phyloP scores from a whole-genome alignment of 1,139 yeast genomes.

The Pichia sp. region DNA sequence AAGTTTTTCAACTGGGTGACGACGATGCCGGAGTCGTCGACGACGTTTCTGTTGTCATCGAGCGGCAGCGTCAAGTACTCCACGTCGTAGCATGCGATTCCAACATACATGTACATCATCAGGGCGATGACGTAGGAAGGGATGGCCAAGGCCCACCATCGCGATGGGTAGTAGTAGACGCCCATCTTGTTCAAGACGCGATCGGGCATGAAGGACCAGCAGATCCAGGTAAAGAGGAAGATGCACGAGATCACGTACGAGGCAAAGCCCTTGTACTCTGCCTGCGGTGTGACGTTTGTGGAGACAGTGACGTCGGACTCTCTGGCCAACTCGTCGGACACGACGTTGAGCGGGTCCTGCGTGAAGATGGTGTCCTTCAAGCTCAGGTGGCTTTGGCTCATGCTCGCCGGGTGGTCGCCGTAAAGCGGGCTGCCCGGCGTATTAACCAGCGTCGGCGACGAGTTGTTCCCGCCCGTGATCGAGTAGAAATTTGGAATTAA shows the following conservation, averaged over 20 bases:
- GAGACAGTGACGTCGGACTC: slow-evolving; percentile 76
- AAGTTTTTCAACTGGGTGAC: slow-evolving; percentile 33
- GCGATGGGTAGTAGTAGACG: slow-evolving; percentile 76
- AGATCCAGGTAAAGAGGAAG: slow-evolving; percentile 48
- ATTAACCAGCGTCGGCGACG: slow-evolving; percentile 20
- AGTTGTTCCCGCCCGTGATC: slow-evolving; percentile 21
- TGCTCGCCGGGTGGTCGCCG: not conserved
- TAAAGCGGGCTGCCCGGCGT: not conserved
- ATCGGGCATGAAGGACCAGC: slow-evolving; percentile 71
- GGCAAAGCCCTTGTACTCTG: slow-evolving; percentile 81
- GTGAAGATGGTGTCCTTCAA: not conserved
- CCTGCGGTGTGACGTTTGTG: slow-evolving; percentile 56
- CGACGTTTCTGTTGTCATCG: slow-evolving; percentile 56
- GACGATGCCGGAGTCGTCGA: slow-evolving; percentile 62
- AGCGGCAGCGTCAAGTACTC: slow-evolving; percentile 64
- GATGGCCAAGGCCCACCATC: slow-evolving; percentile 82
- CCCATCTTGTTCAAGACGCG: slow-evolving; percentile 44
- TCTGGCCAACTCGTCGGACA: slow-evolving; percentile 57
- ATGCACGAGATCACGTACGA: slow-evolving; percentile 59
- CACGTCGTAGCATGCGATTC: slow-evolving; percentile 63
- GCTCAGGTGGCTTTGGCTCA: not conserved
- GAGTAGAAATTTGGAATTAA: slow-evolving; percentile 28
- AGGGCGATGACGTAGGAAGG: slow-evolving; percentile 66
- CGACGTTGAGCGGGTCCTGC: slow-evolving; percentile 5
- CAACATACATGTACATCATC: slow-evolving; percentile 69